Percentiles rank a stretch among this genome's conserved stretches.
These are phyloP conservation scores for Solanum chmielewskii DNA, from an alignment of 257 asterid genomes.

Conservation along the genomic window DNA sequence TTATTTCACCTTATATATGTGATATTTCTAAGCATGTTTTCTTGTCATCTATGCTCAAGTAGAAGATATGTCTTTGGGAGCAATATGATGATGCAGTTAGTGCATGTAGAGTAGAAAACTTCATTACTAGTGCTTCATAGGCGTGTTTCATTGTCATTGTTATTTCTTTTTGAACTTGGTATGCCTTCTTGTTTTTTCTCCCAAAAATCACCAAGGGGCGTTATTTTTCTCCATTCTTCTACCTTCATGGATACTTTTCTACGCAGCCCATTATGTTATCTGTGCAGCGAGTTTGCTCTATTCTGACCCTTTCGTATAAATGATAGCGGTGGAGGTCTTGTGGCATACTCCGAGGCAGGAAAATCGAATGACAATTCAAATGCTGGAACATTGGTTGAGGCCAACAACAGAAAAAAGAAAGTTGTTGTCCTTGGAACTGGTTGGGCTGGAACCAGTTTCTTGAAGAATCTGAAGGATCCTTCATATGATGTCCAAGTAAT, in stretches of 20 bases:
- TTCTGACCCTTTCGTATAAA: background rate
- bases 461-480: conserved; percentile 64
- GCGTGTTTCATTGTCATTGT: background rate
- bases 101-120: background rate
- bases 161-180: background rate
- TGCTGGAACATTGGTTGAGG: conserved; percentile 19
- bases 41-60: background rate
- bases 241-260: background rate
- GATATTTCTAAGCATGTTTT: background rate
- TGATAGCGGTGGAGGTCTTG: conserved; percentile 75
- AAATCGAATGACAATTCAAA: conserved; percentile 25
- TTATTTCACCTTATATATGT: background rate
- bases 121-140: background rate
- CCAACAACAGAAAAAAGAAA: conserved; percentile 48
- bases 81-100: background rate
- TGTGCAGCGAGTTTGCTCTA: background rate
- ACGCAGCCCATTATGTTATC: background rate
- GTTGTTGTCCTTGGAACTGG: conserved; percentile 98
- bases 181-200: too few relatives aligned
- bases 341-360: conserved; percentile 74
- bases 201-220: background rate
- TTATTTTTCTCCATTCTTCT: background rate
- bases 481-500: conserved; percentile 81
- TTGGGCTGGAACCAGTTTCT: conserved; percentile 93
- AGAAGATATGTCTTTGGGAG: background rate